A percentile compares a stretch with the other conserved stretches of the same genome.
phyloP scores from a whole-genome alignment of 331 rosid species.

The Pyrus hybrid region DNA sequence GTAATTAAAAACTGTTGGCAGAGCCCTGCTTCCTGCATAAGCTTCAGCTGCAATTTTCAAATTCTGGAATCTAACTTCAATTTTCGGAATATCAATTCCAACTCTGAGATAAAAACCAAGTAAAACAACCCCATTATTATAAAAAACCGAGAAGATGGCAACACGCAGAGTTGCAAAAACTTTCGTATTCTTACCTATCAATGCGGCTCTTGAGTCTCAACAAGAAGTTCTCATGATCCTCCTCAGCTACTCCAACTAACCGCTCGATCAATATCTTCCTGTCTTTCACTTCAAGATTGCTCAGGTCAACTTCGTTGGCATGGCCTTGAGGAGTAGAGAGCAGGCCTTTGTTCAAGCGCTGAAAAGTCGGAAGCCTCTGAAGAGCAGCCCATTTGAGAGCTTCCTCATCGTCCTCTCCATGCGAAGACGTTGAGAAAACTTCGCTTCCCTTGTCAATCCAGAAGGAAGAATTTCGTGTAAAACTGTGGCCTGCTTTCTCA shows the following conservation, averaged over 20 bases:
- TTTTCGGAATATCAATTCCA: constrained; percentile 49
- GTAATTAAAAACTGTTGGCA: constrained; percentile 21
- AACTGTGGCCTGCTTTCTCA: constrained; percentile 4
- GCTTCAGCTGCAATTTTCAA: constrained; percentile 6
- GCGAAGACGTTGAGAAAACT: background rate
- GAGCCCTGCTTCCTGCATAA: constrained; percentile 19
- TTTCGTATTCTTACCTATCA: background rate
- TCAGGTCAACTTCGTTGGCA: constrained; percentile 29
- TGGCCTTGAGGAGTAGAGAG: constrained; percentile 25
- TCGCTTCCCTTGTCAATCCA: background rate
- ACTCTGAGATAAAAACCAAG: constrained; percentile 31
- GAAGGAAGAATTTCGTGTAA: background rate
- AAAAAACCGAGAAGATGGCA: background rate
- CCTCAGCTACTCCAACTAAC: constrained; percentile 21
- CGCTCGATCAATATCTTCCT: constrained; percentile 42
- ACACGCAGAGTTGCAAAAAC: background rate
- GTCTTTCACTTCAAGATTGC: constrained; percentile 40
- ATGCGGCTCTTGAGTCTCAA: constrained; percentile 18
- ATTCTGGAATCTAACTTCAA: constrained; percentile 41
- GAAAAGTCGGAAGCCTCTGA: constrained; percentile 49
- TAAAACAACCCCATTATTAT: background rate
- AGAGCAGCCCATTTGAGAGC: constrained; percentile 69
- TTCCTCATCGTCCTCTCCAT: constrained; percentile 54
- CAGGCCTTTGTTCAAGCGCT: constrained; percentile 52
- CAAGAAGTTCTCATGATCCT: constrained; percentile 21